Evolutionary conservation across 176 grass and related monocot genomes (phyloP).

Genomic region (Oryza meyeriana): DNA sequence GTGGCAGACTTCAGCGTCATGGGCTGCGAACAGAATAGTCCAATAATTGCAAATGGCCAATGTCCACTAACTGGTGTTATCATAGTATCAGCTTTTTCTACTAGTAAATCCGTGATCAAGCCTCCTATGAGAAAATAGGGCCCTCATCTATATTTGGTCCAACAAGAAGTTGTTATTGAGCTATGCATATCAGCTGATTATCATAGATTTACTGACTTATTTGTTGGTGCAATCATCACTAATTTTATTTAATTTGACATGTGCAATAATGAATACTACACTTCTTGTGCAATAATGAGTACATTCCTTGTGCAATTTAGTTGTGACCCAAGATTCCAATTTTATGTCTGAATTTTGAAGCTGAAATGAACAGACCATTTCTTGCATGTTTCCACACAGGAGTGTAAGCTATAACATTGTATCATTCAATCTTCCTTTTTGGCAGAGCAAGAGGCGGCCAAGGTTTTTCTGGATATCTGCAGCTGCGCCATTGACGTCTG

Average conservation of each 20-base stretch:
- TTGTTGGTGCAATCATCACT: not conserved
- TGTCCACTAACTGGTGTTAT: conserved; percentile 5
- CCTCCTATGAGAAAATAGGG: not conserved
- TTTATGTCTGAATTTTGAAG: not conserved
- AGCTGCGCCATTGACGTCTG: conserved; percentile 77
- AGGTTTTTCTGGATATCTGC: conserved; percentile 88
- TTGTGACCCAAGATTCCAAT: not conserved
- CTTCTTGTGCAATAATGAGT: not conserved
- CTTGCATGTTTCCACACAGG: not conserved
- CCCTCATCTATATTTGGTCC: not conserved
- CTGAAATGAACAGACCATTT: not conserved
- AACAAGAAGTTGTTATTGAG: not conserved
- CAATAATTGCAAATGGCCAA: conserved; percentile 43
- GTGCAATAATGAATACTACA: not conserved
- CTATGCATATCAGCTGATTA: not conserved
- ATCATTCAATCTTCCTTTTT: not conserved
- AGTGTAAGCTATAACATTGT: not conserved
- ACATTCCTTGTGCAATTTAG: not conserved
- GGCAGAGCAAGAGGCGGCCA: conserved; percentile 74
- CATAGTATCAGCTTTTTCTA: not conserved
- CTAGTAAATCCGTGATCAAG: not conserved
- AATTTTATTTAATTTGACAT: not conserved
- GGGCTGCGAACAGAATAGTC: not conserved
- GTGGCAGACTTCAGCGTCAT: not conserved
- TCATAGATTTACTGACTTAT: not conserved